A percentile compares a stretch with the other conserved stretches of the same genome.
Conservation (phyloP, 768 basidiomycete genomes). For the Mycena polygramma region DNA sequence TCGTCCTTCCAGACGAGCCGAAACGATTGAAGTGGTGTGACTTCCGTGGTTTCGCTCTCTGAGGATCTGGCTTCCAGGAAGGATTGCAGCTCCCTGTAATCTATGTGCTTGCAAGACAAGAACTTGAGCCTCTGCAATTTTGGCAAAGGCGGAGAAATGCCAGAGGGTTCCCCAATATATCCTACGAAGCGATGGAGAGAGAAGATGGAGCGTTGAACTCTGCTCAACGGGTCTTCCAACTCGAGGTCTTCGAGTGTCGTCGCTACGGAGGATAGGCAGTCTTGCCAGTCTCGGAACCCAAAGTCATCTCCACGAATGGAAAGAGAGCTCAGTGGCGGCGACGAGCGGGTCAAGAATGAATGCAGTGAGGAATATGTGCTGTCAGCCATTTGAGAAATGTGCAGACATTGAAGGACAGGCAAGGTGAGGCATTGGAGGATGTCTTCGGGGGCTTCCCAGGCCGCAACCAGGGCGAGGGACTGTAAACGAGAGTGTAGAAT, state of each 20-base stretch:
- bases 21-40: not conserved
- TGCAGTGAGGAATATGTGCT: not conserved
- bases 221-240: not conserved
- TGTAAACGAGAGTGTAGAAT: not conserved
- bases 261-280: not conserved
- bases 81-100: not conserved
- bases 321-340: not conserved
- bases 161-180: not conserved
- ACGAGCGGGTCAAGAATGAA: conserved; percentile 1
- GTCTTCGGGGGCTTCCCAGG: not conserved
- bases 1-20: not conserved
- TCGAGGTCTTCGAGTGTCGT: conserved; percentile 14
- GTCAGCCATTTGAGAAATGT: conserved; percentile 3
- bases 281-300: not conserved
- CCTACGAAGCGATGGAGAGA: not conserved
- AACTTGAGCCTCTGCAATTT: not conserved
- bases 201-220: not conserved
- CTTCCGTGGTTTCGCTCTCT: not conserved
- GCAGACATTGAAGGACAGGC: conserved; percentile 3
- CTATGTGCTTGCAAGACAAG: not conserved
- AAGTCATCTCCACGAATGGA: not conserved
- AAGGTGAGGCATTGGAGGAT: conserved; percentile 9
- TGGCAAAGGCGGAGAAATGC: not conserved
- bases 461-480: not conserved
- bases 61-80: not conserved